phyloP scores from a whole-genome alignment of 2,329 filamentous ascomycete species.

The Epichloe glyceriae region DNA sequence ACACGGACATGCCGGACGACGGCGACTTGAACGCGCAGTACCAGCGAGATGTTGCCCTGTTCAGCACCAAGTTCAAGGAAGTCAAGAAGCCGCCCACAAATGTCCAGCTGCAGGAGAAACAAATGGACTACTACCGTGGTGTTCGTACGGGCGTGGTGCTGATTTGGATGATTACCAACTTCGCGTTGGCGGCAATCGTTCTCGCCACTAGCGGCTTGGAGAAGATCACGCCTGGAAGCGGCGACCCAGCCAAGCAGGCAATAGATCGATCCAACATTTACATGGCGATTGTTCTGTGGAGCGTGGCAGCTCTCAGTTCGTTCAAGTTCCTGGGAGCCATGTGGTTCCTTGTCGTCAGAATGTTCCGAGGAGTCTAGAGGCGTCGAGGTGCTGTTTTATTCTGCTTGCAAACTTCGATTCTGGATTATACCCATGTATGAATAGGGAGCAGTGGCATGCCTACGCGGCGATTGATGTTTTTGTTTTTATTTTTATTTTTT shows the following conservation, averaged over 20 bases:
- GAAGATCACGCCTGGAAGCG: conserved; percentile 37
- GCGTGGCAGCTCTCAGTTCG: conserved; percentile 67
- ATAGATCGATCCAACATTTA: conserved; percentile 61
- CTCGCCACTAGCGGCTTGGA: conserved; percentile 76
- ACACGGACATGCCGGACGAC: conserved; percentile 92
- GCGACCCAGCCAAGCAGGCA: conserved; percentile 26
- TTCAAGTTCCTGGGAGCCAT: conserved; percentile 81
- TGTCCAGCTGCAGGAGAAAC: conserved; percentile 56
- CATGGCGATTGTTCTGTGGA: conserved; percentile 78
- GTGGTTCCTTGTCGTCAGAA: conserved; percentile 83
- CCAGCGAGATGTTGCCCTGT: conserved; percentile 66
- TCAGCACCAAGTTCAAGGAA: conserved; percentile 60
- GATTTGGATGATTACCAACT: conserved; percentile 93
- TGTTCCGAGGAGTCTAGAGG: conserved; percentile 60
- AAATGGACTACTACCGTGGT: conserved; percentile 97
- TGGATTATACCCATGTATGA: conserved; percentile 10
- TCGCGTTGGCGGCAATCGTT: conserved; percentile 75
- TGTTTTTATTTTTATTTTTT: no score
- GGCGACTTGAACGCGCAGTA: conserved; percentile 93
- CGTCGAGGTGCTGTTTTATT: not conserved
- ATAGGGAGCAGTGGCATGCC: not conserved
- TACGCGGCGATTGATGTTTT: not conserved
- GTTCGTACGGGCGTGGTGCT: conserved; percentile 87
- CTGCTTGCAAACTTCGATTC: conserved; percentile 2
- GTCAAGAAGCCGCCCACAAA: conserved; percentile 49